A percentile compares a stretch with the other conserved stretches of the same genome.
phyloP scores from a whole-genome alignment of 257 asterid species.

The Catharanthus roseus region DNA sequence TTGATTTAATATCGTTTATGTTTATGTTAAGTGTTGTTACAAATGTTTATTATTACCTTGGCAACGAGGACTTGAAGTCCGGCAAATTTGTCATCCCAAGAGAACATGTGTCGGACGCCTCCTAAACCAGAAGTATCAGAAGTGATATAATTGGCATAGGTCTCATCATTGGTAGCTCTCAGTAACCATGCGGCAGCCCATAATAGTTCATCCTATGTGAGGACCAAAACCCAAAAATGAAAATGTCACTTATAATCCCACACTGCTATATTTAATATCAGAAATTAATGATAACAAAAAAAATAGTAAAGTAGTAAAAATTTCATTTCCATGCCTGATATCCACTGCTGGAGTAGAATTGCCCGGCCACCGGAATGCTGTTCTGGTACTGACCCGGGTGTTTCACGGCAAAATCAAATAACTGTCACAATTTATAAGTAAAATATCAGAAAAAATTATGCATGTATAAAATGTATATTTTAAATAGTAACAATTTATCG shows the following conservation, averaged over 20 bases:
- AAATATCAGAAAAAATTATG: neutral
- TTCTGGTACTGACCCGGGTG: constrained; percentile 35
- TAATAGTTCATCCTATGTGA: constrained; percentile 49
- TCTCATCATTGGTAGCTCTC: constrained; percentile 33
- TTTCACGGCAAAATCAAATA: constrained; percentile 45
- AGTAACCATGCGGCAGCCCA: constrained; percentile 74
- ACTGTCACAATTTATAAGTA: constrained; percentile 23
- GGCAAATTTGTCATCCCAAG: constrained; percentile 63
- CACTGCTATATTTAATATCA: too few relatives aligned
- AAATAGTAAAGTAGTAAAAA: neutral
- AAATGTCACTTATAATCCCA: neutral
- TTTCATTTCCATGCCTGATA: constrained; percentile 33
- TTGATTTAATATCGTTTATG: too few relatives aligned
- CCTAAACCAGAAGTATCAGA: constrained; percentile 22
- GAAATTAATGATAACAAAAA: neutral
- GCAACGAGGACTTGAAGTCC: constrained; percentile 50
- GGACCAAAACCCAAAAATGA: too few relatives aligned
- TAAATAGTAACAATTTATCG: too few relatives aligned
- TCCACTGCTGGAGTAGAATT: constrained; percentile 48
- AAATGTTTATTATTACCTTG: constrained; percentile 25
- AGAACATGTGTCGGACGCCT: constrained; percentile 40
- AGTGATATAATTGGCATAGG: constrained; percentile 23
- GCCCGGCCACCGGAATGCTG: constrained; percentile 38
- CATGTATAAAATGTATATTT: too few relatives aligned
- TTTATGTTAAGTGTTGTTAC: too few relatives aligned